Percentiles rank a stretch among this genome's conserved stretches.
phyloP scores from a whole-genome alignment of 257 asterid genomes.

The Petrea volubilis region DNA sequence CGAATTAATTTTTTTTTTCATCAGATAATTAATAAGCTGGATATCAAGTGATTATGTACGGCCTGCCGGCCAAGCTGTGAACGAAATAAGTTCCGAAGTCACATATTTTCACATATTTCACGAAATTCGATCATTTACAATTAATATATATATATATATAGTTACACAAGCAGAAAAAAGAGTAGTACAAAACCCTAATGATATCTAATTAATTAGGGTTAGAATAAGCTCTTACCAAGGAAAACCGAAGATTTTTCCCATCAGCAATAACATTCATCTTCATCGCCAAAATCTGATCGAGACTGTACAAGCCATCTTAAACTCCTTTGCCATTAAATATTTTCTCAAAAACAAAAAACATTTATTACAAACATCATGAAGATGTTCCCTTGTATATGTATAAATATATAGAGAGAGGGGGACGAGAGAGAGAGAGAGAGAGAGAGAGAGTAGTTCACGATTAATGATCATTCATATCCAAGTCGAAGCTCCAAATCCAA shows the following conservation, averaged over 20 bases:
- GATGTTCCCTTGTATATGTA: neutral
- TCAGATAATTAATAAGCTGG: neutral
- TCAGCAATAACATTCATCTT: neutral
- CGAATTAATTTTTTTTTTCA: too few relatives aligned
- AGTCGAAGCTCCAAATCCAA: slow-evolving; percentile 91
- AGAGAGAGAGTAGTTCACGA: too few relatives aligned
- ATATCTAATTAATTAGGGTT: slow-evolving; percentile 29
- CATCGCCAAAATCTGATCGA: neutral
- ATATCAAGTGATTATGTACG: neutral
- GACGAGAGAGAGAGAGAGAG: too few relatives aligned
- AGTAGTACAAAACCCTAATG: slow-evolving; percentile 21
- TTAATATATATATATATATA: neutral
- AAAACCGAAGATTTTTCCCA: neutral
- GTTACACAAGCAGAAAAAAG: neutral
- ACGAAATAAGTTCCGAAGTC: too few relatives aligned
- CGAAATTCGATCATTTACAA: neutral
- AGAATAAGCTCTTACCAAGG: neutral
- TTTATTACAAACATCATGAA: slow-evolving; percentile 22
- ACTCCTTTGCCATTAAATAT: neutral
- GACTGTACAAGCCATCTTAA: neutral
- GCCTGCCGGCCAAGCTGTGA: neutral
- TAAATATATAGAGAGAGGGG: neutral
- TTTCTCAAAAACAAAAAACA: too few relatives aligned
- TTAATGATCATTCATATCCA: slow-evolving; percentile 39
- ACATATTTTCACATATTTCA: neutral